Evolutionary conservation across 257 asterid genomes (phyloP), one percentile per base, ranked within the genome.

Genomic region (Hygrophila difformis): DNA sequence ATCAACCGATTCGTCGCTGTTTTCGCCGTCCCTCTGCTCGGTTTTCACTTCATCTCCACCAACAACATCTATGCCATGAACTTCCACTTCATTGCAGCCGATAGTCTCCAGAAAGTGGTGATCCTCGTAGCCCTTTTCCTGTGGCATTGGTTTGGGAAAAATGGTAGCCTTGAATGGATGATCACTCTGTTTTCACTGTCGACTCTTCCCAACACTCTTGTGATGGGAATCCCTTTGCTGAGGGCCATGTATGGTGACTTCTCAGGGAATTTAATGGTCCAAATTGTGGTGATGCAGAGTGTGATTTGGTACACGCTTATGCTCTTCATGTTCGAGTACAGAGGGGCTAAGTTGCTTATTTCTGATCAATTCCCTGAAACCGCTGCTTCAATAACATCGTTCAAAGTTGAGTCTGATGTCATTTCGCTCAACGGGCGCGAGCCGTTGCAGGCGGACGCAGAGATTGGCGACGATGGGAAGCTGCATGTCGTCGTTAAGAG

Each of bases 201-300:
- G 0, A 79, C 97, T 0, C 68, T 84, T 3, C 97, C 97, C n/a
- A 88, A 88, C 56, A 88, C 97, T 0, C 71, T 88, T 0, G 95
- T 88, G 6, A 88, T 88, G 95, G 95, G 97, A 0, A 88, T 88
- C 61, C 97, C 97, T 0, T 43, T 88, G 5, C 72, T 88, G 14
- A 38, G 56, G n/a, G 97, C 94, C 51, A 88, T 88, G 97, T 81
- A 88, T 39, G 97, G 97, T 0, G 94, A 84, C 57, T 79, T 72
- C 61, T 88, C 97, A 0, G 97, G 93, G 10, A 62, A 79, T 48
- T 68, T 88, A 0, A 88, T 88, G 97, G 95, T 88, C 1, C 97
- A 88, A 38, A 72, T 88, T 18, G 97, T 88, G 18, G 97, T 88
- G 0, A 76, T 81, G 92, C 95, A 84, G 51, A 78, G 93, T 22